Conservation (phyloP, 2,329 filamentous ascomycete genomes). For the Sarocladium strictum region DNA sequence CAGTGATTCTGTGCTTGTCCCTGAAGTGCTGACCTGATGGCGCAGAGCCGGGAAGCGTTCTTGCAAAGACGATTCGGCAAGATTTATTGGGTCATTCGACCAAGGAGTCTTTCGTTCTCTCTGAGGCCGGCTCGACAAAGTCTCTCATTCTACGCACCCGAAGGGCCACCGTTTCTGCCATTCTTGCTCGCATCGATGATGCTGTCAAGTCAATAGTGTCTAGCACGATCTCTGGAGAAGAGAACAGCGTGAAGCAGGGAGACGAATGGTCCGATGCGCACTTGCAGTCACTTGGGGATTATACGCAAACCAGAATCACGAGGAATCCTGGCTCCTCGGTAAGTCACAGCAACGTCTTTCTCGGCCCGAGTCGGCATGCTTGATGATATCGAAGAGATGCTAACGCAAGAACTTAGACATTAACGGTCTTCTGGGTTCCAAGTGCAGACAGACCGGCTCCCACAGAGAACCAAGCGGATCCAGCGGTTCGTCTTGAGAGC, state of each 20-base stretch:
- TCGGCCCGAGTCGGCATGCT: too few species aligned
- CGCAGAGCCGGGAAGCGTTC: slow-evolving; percentile 14
- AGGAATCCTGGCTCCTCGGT: neutral
- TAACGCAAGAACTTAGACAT: too few species aligned
- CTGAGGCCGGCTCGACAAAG: neutral
- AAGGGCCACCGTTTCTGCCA: slow-evolving; percentile 22
- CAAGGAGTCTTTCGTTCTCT: slow-evolving; percentile 22
- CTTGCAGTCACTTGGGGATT: neutral
- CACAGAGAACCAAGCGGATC: neutral
- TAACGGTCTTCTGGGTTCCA: slow-evolving; percentile 27
- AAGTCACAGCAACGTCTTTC: neutral
- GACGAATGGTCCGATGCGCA: slow-evolving; percentile 19
- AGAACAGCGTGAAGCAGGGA: slow-evolving; percentile 11
- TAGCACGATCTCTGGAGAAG: slow-evolving; percentile 19
- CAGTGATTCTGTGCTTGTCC: neutral
- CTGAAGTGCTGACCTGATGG: neutral
- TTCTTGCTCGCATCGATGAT: slow-evolving; percentile 31
- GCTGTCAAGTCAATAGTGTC: slow-evolving; percentile 21
- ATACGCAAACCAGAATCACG: neutral
- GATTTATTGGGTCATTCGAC: slow-evolving; percentile 25
- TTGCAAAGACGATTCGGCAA: slow-evolving; percentile 22
- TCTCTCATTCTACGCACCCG: slow-evolving; percentile 13
- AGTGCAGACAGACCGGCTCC: neutral
- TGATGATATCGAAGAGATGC: too few species aligned
- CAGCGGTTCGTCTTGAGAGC: slow-evolving; percentile 27